Evolutionary conservation across 495 filamentous ascomycete species (phyloP).

Genomic region (Trypethelium eluteriae): DNA sequence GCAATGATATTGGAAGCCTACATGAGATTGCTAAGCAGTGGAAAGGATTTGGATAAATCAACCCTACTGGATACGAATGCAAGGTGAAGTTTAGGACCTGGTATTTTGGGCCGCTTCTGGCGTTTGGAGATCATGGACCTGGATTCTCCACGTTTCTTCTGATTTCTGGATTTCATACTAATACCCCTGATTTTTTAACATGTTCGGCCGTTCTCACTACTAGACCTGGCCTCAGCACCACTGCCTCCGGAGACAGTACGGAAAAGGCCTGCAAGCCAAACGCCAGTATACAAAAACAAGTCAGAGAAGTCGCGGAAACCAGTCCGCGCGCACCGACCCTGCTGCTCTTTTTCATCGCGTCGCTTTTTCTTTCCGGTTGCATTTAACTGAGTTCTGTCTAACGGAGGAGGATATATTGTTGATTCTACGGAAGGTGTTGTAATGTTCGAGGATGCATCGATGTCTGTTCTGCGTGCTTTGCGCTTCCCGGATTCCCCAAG

Average conservation of each 20-base stretch:
- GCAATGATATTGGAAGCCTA: background rate
- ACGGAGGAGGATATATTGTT: background rate
- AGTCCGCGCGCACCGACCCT: conserved; percentile 1
- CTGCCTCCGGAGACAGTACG: conserved; percentile 12
- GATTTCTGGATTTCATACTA: background rate
- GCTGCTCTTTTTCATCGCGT: background rate
- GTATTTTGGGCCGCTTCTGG: background rate
- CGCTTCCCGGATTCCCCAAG: background rate
- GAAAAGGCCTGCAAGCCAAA: conserved; percentile 1
- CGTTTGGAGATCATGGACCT: background rate
- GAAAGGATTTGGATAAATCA: background rate
- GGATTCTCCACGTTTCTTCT: background rate
- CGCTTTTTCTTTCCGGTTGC: background rate
- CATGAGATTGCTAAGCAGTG: background rate
- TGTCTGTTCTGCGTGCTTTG: background rate
- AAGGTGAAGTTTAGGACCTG: background rate
- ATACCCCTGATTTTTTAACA: background rate
- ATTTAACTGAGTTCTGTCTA: background rate
- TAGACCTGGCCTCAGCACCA: background rate
- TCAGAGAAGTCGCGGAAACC: conserved; percentile 10
- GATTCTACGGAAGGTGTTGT: background rate
- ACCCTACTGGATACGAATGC: background rate
- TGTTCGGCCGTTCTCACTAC: background rate
- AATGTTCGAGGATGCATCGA: background rate
- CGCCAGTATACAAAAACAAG: conserved; percentile 2